Conservation (phyloP, 805 yeast genomes). For the Yamadazyma scolyti region DNA sequence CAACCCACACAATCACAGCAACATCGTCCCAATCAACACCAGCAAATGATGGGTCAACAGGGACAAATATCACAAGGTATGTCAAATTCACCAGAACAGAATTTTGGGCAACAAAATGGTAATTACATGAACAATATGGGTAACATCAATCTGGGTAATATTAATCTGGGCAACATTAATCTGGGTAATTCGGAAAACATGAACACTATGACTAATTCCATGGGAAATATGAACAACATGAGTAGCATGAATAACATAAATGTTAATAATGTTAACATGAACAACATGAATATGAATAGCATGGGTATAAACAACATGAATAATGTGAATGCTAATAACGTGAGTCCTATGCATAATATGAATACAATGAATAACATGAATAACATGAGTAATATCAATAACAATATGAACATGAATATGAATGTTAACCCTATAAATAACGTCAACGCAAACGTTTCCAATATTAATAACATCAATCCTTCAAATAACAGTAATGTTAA, state of each 20-base stretch:
- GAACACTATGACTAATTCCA: conserved; percentile 1
- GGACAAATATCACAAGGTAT: conserved; percentile 2
- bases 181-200: conserved; percentile 1
- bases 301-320: conserved; percentile 5
- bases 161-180: neutral
- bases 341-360: neutral
- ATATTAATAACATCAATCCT: no score
- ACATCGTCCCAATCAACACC: conserved; percentile 1
- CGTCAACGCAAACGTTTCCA: no score
- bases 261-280: no score
- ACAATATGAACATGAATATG: no score
- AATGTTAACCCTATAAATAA: conserved; percentile 1
- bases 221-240: conserved; percentile 1
- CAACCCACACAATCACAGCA: conserved; percentile 4
- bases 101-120: conserved; percentile 2
- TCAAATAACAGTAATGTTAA: no score
- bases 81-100: conserved; percentile 2
- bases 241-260: neutral
- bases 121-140: conserved; percentile 7
- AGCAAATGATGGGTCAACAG: neutral
- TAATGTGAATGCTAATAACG: conserved; percentile 8
- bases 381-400: conserved; percentile 4
- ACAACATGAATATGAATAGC: conserved; percentile 8
- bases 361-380: conserved; percentile 1
- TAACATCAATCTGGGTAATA: no score